A percentile compares a stretch with the other conserved stretches of the same genome.
These are phyloP conservation scores for Aspergillus cejpii DNA, from an alignment of 2,329 filamentous ascomycete genomes.

Conservation along the genomic window DNA sequence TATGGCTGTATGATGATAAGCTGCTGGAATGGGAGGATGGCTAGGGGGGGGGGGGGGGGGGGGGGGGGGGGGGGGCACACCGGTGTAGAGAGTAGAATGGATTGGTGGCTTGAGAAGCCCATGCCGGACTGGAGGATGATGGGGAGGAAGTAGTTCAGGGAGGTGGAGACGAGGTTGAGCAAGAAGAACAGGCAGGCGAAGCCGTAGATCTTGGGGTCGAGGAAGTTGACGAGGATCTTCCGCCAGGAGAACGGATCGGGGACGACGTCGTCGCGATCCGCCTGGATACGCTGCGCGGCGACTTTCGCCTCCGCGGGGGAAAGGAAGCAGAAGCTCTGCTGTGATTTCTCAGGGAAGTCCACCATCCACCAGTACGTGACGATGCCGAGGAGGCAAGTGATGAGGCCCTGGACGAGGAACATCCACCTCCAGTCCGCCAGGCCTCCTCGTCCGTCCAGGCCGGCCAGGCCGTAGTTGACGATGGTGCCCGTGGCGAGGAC, in stretches of 20 bases:
- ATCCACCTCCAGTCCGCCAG: slow-evolving; percentile 63
- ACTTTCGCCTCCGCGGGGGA: slow-evolving; percentile 50
- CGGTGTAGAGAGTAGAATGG: slow-evolving; percentile 59
- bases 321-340: slow-evolving; percentile 54
- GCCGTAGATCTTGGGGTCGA: slow-evolving; percentile 57
- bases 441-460: slow-evolving; percentile 51
- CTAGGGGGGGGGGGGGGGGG: background rate
- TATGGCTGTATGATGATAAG: slow-evolving; percentile 44
- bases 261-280: slow-evolving; percentile 55
- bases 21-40: background rate
- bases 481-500: slow-evolving; percentile 60
- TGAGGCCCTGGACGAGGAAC: slow-evolving; percentile 60
- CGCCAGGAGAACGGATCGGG: slow-evolving; percentile 51
- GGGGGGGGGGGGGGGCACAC: slow-evolving; percentile 18
- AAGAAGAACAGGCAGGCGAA: slow-evolving; percentile 61
- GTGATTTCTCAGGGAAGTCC: slow-evolving; percentile 59
- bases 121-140: slow-evolving; percentile 52
- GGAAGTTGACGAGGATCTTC: slow-evolving; percentile 52
- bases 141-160: slow-evolving; percentile 60
- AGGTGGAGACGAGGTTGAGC: slow-evolving; percentile 60
- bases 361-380: slow-evolving; percentile 64
- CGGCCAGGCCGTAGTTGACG: slow-evolving; percentile 63
- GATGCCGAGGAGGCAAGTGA: slow-evolving; percentile 54
- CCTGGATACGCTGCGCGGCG: slow-evolving; percentile 52
- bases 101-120: slow-evolving; percentile 47